Percentiles rank a stretch among this genome's conserved stretches.
phyloP scores from a whole-genome alignment of 208 protist species.

The Leptomonas pyrrhocoris region DNA sequence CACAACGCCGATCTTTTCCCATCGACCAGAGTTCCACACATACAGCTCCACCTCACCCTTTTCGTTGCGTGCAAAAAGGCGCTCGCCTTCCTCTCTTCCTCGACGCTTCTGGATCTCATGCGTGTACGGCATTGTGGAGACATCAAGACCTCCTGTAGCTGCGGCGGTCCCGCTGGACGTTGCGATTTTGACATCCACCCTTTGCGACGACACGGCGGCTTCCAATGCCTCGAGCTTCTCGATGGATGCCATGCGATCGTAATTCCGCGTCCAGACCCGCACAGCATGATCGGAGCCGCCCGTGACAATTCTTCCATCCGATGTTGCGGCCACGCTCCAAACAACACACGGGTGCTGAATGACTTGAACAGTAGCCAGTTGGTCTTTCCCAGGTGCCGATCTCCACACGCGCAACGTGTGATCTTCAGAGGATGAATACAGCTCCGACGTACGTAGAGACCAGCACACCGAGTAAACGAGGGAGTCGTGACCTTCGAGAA shows the following conservation, averaged over 20 bases:
- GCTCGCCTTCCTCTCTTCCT: slow-evolving; percentile 62
- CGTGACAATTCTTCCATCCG: slow-evolving; percentile 53
- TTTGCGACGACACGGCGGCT: slow-evolving; percentile 53
- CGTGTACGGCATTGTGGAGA: slow-evolving; percentile 37
- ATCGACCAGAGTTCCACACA: slow-evolving; percentile 63
- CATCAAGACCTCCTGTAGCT: slow-evolving; percentile 38
- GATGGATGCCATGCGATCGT: slow-evolving; percentile 51
- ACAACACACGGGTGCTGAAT: slow-evolving; percentile 89
- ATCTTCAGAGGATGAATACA: slow-evolving; percentile 89
- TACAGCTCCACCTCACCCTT: slow-evolving; percentile 80
- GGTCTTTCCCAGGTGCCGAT: background rate
- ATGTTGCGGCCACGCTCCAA: slow-evolving; percentile 79
- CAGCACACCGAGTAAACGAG: slow-evolving; percentile 75
- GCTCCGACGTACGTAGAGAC: slow-evolving; percentile 42
- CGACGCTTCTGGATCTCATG: slow-evolving; percentile 43
- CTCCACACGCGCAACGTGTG: slow-evolving; percentile 83
- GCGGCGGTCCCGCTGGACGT: slow-evolving; percentile 12
- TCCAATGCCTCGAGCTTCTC: slow-evolving; percentile 71
- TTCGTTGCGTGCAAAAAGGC: slow-evolving; percentile 63
- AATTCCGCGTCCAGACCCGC: slow-evolving; percentile 87
- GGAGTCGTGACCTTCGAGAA: slow-evolving; percentile 62
- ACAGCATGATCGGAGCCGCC: slow-evolving; percentile 87
- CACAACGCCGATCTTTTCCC: slow-evolving; percentile 94
- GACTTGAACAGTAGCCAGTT: slow-evolving; percentile 57
- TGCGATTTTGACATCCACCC: slow-evolving; percentile 58